These are phyloP conservation scores for Boletus semigastroideus DNA, from an alignment of 1,284 basidiomycete species.

Conservation along the genomic window DNA sequence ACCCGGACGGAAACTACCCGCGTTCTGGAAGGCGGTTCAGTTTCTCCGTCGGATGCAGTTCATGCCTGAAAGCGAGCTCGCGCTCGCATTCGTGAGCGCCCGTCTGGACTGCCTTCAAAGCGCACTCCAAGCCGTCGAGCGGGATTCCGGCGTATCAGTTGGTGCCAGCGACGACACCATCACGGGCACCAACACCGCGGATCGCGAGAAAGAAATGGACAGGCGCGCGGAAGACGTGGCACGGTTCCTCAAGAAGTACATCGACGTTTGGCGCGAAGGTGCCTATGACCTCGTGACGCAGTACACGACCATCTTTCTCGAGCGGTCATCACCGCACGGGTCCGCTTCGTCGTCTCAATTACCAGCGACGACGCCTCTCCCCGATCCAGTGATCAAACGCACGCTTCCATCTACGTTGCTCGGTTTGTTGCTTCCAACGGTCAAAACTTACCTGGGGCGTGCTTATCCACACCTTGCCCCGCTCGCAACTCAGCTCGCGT, in stretches of 20 bases:
- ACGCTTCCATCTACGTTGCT: slow-evolving; percentile 45
- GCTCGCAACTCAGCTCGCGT: slow-evolving; percentile 87
- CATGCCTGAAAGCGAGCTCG: slow-evolving; percentile 62
- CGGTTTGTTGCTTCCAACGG: slow-evolving; percentile 58
- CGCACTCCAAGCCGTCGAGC: slow-evolving; percentile 45
- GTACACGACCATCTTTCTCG: slow-evolving; percentile 87
- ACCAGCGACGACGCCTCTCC: slow-evolving; percentile 15
- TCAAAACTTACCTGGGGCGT: slow-evolving; percentile 54
- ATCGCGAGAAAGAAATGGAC: slow-evolving; percentile 39
- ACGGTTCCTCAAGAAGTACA: slow-evolving; percentile 80
- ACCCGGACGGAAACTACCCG: slow-evolving; percentile 80
- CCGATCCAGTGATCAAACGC: slow-evolving; percentile 25
- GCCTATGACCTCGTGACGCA: slow-evolving; percentile 91
- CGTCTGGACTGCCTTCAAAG: slow-evolving; percentile 53
- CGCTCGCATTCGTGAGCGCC: slow-evolving; percentile 67
- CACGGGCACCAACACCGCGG: slow-evolving; percentile 20
- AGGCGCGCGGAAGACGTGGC: slow-evolving; percentile 69
- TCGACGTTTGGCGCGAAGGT: slow-evolving; percentile 90
- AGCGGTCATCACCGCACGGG: slow-evolving; percentile 41
- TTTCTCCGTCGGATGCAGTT: slow-evolving; percentile 80
- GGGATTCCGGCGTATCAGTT: slow-evolving; percentile 35
- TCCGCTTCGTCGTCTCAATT: slow-evolving; percentile 23
- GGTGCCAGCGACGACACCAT: slow-evolving; percentile 11
- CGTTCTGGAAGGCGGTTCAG: slow-evolving; percentile 83
- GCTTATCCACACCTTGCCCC: slow-evolving; percentile 66